Evolutionary conservation across 805 yeast species (phyloP), one percentile per base, ranked within the genome.

Genomic region (Suhomyces sp.): DNA sequence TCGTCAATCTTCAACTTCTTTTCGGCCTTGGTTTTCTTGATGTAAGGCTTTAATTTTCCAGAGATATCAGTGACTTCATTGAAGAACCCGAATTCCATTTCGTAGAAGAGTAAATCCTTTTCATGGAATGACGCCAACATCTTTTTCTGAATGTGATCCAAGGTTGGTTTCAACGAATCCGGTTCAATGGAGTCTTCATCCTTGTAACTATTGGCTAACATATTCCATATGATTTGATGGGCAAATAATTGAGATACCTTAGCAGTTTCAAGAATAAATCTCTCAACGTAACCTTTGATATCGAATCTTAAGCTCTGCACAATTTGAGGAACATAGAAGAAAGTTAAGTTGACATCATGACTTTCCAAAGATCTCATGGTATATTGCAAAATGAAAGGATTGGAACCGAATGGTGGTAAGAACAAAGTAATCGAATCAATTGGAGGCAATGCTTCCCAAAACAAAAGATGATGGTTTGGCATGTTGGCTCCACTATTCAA

Each of bases 161-260:
- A 68, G 2, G 71, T 71, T 1, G 97, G 96, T 58, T 91, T 91
- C 51, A 91, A 68, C 1, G 76, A 68, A 60, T 90, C 96, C 4
- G 95, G 93, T 6, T 76, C 71, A 0, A 78, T 69, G 0, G 88
- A 81, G 7, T 91, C 96, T 49, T 91, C 98, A 54, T 86, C 97
- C 48, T 82, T 83, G 60, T 76, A 93, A 43, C 88, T 78, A 54
- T 95, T 93, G 1, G 99, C 98, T 51, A 83, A 63, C 85, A 93
- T 88, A 53, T 93, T 93, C 99, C 99, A 93, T 36, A 93, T 88
- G 46, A 93, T 90, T 61, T 93, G 99, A 60, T 93, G 99, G 0
- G 98, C 90, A 70, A 93, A 93, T 43, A 91, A 68, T 47, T 86
- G 95, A 18, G 93, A 82, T 10, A 88, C 86, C 53, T 83, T 81